These are phyloP conservation scores for Gracilaria domingensis DNA, from an alignment of 23 red algal species.

Conservation along the genomic window DNA sequence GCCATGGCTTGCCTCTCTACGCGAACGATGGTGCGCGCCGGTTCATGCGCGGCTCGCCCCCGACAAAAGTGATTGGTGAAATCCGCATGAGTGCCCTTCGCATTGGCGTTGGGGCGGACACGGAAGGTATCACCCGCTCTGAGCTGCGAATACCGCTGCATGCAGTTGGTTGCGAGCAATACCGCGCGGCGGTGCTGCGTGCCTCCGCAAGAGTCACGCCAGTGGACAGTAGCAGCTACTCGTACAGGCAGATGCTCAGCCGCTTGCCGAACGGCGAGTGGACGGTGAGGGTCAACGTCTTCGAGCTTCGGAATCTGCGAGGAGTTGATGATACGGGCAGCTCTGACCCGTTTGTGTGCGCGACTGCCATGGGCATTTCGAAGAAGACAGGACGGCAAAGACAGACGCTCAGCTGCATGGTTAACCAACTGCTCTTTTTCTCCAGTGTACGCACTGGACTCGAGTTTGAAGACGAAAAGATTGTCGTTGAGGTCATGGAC, in stretches of 20 bases:
- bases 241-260: conserved; percentile 81
- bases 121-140: conserved; percentile 39
- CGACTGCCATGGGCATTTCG: conserved; percentile 66
- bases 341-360: conserved; percentile 78
- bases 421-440: conserved; percentile 87
- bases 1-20: conserved; percentile 70
- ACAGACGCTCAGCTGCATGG: conserved; percentile 81
- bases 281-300: conserved; percentile 82
- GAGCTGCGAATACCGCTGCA: conserved; percentile 65
- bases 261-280: conserved; percentile 78
- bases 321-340: conserved; percentile 66
- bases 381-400: conserved; percentile 74
- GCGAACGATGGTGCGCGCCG: conserved; percentile 65
- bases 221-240: conserved; percentile 77
- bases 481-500: conserved; percentile 79
- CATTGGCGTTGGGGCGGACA: conserved; percentile 49
- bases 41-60: conserved; percentile 48
- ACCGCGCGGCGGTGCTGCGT: conserved; percentile 70
- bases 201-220: conserved; percentile 63
- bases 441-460: conserved; percentile 68
- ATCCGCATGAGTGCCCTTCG: conserved; percentile 54
- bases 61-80: conserved; percentile 55
- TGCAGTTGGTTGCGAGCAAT: conserved; percentile 60
- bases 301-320: conserved; percentile 76
- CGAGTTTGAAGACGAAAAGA: conserved; percentile 79